Conservation (phyloP, 2,329 filamentous ascomycete genomes). For the Trichophyton verrucosum region DNA sequence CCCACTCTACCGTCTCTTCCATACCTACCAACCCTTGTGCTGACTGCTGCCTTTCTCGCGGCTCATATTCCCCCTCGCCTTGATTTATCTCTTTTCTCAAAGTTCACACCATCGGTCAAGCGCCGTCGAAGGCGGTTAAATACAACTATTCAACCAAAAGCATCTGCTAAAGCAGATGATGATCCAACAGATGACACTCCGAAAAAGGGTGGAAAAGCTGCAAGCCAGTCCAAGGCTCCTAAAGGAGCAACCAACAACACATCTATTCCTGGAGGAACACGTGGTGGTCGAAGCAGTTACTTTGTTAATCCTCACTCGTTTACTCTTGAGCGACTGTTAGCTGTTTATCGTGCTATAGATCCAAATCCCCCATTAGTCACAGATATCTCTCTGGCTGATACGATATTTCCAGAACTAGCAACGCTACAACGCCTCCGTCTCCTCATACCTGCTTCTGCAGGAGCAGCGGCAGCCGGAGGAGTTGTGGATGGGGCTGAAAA, state of each 20-base stretch:
- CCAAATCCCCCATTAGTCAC: slow-evolving; percentile 25
- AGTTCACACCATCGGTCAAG: slow-evolving; percentile 35
- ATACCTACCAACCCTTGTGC: slow-evolving; percentile 36
- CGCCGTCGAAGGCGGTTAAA: slow-evolving; percentile 29
- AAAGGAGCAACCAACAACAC: slow-evolving; percentile 29
- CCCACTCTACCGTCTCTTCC: slow-evolving; percentile 29
- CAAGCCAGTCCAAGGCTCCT: not conserved
- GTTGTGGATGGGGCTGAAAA: slow-evolving; percentile 34
- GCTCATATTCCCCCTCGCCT: slow-evolving; percentile 36
- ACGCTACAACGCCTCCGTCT: slow-evolving; percentile 36
- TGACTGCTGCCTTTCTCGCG: slow-evolving; percentile 37
- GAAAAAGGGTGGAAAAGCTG: slow-evolving; percentile 22
- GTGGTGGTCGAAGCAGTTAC: slow-evolving; percentile 23
- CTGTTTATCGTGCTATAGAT: slow-evolving; percentile 38
- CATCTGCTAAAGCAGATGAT: slow-evolving; percentile 19
- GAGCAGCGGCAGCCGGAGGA: slow-evolving; percentile 20
- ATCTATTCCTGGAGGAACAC: slow-evolving; percentile 20
- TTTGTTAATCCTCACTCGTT: slow-evolving; percentile 33
- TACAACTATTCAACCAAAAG: slow-evolving; percentile 23
- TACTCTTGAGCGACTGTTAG: slow-evolving; percentile 34
- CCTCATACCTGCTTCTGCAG: slow-evolving; percentile 31
- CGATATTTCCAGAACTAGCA: slow-evolving; percentile 35
- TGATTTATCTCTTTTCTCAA: slow-evolving; percentile 40
- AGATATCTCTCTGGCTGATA: slow-evolving; percentile 28
- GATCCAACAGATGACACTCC: slow-evolving; percentile 20